Percentiles rank a stretch among this genome's conserved stretches.
phyloP scores from a whole-genome alignment of 208 protist species.

The Zelonia costaricensis region DNA sequence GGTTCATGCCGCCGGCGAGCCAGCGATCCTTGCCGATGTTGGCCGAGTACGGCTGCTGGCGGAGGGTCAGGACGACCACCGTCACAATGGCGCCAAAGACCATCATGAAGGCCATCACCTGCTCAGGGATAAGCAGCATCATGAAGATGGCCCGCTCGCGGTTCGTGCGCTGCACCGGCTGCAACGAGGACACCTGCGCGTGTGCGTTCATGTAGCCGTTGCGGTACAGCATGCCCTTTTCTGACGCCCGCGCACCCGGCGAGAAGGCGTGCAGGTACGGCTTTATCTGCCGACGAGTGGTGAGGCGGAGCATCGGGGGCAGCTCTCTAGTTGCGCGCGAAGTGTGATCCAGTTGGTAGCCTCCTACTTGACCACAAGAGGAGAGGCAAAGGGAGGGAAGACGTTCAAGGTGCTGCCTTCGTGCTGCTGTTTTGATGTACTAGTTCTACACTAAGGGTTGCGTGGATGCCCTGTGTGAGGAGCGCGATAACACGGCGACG shows the following conservation, averaged over 20 bases:
- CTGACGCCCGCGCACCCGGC: slow-evolving; percentile 67
- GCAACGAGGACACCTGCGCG: slow-evolving; percentile 67
- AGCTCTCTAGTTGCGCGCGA: not conserved
- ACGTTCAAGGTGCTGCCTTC: too few relatives aligned
- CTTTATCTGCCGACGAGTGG: slow-evolving; percentile 48
- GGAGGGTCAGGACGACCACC: slow-evolving; percentile 29
- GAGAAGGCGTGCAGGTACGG: slow-evolving; percentile 86
- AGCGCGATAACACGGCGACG: too few relatives aligned
- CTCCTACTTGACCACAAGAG: slow-evolving; percentile 2
- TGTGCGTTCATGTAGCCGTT: slow-evolving; percentile 88
- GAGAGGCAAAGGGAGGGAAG: slow-evolving; percentile 16
- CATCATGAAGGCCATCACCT: slow-evolving; percentile 45
- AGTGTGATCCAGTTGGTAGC: too few relatives aligned
- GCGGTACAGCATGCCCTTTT: slow-evolving; percentile 89
- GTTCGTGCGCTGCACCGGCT: slow-evolving; percentile 57
- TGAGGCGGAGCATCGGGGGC: slow-evolving; percentile 59
- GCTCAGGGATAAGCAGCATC: slow-evolving; percentile 73
- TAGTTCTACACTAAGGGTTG: too few relatives aligned
- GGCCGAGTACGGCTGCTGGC: slow-evolving; percentile 47
- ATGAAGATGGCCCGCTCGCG: slow-evolving; percentile 54
- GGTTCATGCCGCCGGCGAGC: slow-evolving; percentile 56
- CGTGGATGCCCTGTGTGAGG: too few relatives aligned
- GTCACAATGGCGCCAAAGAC: slow-evolving; percentile 4
- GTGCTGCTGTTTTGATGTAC: too few relatives aligned
- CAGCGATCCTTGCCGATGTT: slow-evolving; percentile 61